Percentiles rank a stretch among this genome's conserved stretches.
phyloP scores from a whole-genome alignment of 208 protist species.

The Trypanosomatidae sp. region DNA sequence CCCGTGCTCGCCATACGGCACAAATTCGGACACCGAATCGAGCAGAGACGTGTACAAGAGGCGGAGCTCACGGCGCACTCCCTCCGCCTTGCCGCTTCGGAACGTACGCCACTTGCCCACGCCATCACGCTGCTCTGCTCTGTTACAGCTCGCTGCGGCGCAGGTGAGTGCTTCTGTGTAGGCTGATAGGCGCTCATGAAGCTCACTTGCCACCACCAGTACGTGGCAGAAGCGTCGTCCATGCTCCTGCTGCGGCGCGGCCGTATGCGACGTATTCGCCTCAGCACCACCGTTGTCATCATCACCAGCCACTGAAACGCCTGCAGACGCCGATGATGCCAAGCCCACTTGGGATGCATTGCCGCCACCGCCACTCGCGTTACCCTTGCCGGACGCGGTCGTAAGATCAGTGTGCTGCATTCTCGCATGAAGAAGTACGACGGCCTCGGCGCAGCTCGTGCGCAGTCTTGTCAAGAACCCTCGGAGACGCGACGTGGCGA shows the following conservation, averaged over 20 bases:
- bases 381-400: background rate
- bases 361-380: background rate
- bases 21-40: slow-evolving; percentile 2
- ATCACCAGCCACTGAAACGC: background rate
- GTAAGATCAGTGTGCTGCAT: background rate
- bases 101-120: background rate
- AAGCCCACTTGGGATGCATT: background rate
- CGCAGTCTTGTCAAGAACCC: background rate
- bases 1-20: slow-evolving; percentile 3
- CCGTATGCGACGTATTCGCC: background rate
- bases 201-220: background rate
- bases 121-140: background rate
- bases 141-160: background rate
- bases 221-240: slow-evolving; percentile 5
- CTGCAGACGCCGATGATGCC: background rate
- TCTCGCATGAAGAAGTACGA: background rate
- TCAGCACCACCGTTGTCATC: background rate
- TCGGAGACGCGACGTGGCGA: background rate
- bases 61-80: background rate
- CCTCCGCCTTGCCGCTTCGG: background rate
- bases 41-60: slow-evolving; percentile 12
- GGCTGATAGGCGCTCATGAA: slow-evolving; percentile 5
- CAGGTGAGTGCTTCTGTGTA: background rate
- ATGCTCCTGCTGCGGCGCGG: slow-evolving; percentile 4
- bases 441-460: slow-evolving; percentile 9